phyloP scores from a whole-genome alignment of 1,284 basidiomycete species.

The Amylostereum areolatum region DNA sequence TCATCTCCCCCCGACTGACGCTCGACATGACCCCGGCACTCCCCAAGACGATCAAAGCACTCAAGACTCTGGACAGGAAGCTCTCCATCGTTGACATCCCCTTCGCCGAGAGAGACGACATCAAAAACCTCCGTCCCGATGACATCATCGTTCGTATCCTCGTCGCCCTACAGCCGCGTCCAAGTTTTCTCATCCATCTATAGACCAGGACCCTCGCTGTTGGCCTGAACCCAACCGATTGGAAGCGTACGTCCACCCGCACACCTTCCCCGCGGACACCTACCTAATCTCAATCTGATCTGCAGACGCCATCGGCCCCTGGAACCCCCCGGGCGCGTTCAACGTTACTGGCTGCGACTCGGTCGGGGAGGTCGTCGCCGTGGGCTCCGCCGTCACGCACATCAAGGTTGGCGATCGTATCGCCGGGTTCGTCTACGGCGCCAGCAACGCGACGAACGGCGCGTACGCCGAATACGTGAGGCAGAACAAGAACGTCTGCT shows the following conservation, averaged over 20 bases:
- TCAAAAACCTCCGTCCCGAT: background rate
- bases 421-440: conserved; percentile 38
- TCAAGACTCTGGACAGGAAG: background rate
- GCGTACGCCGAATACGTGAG: conserved; percentile 11
- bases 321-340: background rate
- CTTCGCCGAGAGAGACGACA: background rate
- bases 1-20: too few species aligned
- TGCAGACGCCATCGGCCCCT: background rate
- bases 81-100: background rate
- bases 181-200: background rate
- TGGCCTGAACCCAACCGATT: background rate
- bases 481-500: conserved; percentile 13
- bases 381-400: conserved; percentile 24
- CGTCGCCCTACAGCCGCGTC: background rate
- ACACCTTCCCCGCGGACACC: background rate
- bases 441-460: conserved; percentile 13
- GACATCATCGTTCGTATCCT: background rate
- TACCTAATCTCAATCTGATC: background rate
- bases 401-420: conserved; percentile 35
- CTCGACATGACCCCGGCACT: background rate
- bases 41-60: background rate
- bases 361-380: conserved; percentile 31
- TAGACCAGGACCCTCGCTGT: background rate
- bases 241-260: background rate
- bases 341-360: conserved; percentile 39